Conservation (phyloP, 2,329 filamentous ascomycete species). For the Epichloe coenophiala region DNA sequence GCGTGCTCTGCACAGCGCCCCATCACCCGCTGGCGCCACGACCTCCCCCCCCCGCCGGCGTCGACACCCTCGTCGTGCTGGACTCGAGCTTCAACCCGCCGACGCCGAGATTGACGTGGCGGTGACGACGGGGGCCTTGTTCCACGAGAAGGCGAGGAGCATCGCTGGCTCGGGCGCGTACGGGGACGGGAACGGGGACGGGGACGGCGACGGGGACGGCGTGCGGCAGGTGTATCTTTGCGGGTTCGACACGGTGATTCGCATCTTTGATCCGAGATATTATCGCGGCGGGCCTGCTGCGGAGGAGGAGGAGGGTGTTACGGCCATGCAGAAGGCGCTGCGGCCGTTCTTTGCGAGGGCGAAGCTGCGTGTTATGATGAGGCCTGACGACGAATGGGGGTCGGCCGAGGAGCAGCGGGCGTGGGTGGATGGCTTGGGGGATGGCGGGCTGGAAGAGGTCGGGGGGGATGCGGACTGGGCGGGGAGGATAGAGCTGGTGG, state of each 20-base stretch:
- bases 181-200: too few relatives aligned
- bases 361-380: slow-evolving; percentile 48
- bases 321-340: slow-evolving; percentile 37
- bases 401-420: slow-evolving; percentile 25
- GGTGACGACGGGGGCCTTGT: slow-evolving; percentile 59
- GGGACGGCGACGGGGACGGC: too few relatives aligned
- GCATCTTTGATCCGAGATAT: slow-evolving; percentile 62
- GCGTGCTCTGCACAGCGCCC: slow-evolving; percentile 27
- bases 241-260: slow-evolving; percentile 64
- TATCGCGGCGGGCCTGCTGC: slow-evolving; percentile 26
- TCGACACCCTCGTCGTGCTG: slow-evolving; percentile 36
- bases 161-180: slow-evolving; percentile 35
- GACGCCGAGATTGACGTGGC: slow-evolving; percentile 45
- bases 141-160: slow-evolving; percentile 54
- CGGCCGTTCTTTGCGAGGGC: slow-evolving; percentile 50
- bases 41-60: not conserved
- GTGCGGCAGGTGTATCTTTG: slow-evolving; percentile 52
- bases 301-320: too few relatives aligned
- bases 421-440: slow-evolving; percentile 32
- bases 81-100: slow-evolving; percentile 58
- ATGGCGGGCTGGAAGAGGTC: slow-evolving; percentile 32
- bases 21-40: not conserved
- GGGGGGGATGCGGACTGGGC: slow-evolving; percentile 51
- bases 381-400: slow-evolving; percentile 49
- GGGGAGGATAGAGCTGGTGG: slow-evolving; percentile 43